A percentile compares a stretch with the other conserved stretches of the same genome.
These are phyloP conservation scores for Aphanoascus verrucosus DNA, from an alignment of 2,329 filamentous ascomycete genomes.

Conservation along the genomic window DNA sequence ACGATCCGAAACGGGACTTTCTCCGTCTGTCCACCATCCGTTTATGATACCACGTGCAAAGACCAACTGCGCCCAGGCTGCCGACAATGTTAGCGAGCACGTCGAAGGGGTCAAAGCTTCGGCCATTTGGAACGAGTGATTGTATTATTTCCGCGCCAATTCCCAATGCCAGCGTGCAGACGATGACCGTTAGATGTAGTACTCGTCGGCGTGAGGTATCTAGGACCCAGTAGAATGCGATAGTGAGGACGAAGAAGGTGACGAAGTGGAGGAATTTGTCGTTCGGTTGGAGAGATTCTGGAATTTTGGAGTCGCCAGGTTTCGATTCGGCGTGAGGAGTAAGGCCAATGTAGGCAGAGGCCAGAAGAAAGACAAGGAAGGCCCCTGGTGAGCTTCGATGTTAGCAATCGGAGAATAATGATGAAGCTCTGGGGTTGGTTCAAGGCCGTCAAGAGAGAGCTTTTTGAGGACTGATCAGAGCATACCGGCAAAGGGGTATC, in stretches of 20 bases:
- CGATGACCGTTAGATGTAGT: constrained; percentile 68
- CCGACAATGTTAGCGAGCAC: constrained; percentile 81
- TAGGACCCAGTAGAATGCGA: constrained; percentile 88
- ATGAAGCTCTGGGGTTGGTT: background rate
- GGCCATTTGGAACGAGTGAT: constrained; percentile 58
- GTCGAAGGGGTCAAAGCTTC: constrained; percentile 67
- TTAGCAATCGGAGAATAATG: background rate
- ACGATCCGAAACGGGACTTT: constrained; percentile 56
- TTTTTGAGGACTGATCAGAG: constrained; percentile 17
- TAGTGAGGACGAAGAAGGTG: constrained; percentile 81
- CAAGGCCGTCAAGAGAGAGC: background rate
- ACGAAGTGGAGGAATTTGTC: constrained; percentile 82
- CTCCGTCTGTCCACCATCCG: constrained; percentile 87
- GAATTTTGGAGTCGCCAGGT: constrained; percentile 27
- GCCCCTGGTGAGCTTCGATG: constrained; percentile 41
- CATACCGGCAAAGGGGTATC: constrained; percentile 78
- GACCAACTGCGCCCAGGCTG: constrained; percentile 56
- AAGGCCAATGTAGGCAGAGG: constrained; percentile 71
- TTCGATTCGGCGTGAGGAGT: constrained; percentile 38
- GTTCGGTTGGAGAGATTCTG: constrained; percentile 52
- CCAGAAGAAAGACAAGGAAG: constrained; percentile 57
- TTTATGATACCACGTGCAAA: constrained; percentile 87
- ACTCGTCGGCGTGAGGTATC: constrained; percentile 80
- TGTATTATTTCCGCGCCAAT: constrained; percentile 50
- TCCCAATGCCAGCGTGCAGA: constrained; percentile 57